Evolutionary conservation across 306 rosid species (phyloP).

Genomic region (Alnus glutinosa): DNA sequence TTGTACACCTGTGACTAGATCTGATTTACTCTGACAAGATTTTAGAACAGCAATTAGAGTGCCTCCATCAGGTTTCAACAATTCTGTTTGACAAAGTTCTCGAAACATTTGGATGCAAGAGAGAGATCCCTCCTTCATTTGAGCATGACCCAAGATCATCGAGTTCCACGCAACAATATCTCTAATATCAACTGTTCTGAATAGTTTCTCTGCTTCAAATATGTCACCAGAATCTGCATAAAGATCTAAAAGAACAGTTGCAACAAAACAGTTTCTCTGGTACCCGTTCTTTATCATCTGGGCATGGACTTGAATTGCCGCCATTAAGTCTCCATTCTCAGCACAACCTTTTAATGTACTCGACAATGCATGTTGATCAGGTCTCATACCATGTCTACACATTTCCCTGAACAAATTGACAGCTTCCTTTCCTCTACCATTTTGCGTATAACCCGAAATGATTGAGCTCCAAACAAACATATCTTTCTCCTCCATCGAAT

Average conservation of each 20-base stretch:
- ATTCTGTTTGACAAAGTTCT: slow-evolving; percentile 36
- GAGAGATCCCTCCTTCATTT: slow-evolving; percentile 34
- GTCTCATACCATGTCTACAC: slow-evolving; percentile 46
- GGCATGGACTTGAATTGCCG: slow-evolving; percentile 48
- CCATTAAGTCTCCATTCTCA: slow-evolving; percentile 36
- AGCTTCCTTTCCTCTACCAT: slow-evolving; percentile 49
- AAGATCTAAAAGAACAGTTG: slow-evolving; percentile 42
- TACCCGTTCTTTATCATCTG: slow-evolving; percentile 45
- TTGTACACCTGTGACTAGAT: slow-evolving; percentile 42
- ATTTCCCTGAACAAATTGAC: slow-evolving; percentile 41
- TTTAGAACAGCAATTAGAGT: slow-evolving; percentile 47
- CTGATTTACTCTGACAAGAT: slow-evolving; percentile 42
- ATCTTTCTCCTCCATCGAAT: slow-evolving; percentile 51
- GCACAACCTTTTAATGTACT: slow-evolving; percentile 54
- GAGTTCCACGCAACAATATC: slow-evolving; percentile 60
- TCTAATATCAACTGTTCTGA: slow-evolving; percentile 36
- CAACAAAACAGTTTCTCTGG: slow-evolving; percentile 43
- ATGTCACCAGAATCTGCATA: slow-evolving; percentile 42
- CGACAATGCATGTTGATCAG: slow-evolving; percentile 46
- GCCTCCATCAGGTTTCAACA: slow-evolving; percentile 34
- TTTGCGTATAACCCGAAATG: slow-evolving; percentile 46
- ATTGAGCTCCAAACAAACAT: slow-evolving; percentile 53
- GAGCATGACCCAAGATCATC: slow-evolving; percentile 47
- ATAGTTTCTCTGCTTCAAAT: slow-evolving; percentile 44
- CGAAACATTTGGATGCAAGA: slow-evolving; percentile 37